These are phyloP conservation scores for Acidomyces sp. DNA, from an alignment of 495 filamentous ascomycete species.

Conservation along the genomic window DNA sequence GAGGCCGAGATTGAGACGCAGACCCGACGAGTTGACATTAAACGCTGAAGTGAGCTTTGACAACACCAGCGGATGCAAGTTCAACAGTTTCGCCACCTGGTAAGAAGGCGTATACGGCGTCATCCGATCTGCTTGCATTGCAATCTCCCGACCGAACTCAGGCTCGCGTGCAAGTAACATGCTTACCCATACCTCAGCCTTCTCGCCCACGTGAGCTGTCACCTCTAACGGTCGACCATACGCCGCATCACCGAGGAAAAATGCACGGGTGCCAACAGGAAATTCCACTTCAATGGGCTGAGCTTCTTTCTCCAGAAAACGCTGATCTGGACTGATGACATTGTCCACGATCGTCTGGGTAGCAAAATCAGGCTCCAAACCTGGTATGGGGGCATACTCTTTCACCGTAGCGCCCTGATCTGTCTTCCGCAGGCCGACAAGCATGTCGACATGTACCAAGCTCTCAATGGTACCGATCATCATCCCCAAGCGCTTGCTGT, in stretches of 20 bases:
- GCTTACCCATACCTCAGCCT: conserved; percentile 63
- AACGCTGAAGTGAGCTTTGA: conserved; percentile 95
- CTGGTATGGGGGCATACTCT: conserved; percentile 79
- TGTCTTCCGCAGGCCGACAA: conserved; percentile 81
- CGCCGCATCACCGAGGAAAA: conserved; percentile 93
- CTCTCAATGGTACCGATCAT: conserved; percentile 78
- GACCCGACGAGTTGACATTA: conserved; percentile 62
- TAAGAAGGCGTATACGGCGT: conserved; percentile 76
- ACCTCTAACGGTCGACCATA: conserved; percentile 85
- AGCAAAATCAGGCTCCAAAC: conserved; percentile 84
- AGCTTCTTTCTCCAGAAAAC: conserved; percentile 80
- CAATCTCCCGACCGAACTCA: conserved; percentile 68
- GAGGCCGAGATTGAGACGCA: conserved; percentile 75
- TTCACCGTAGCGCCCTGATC: conserved; percentile 86
- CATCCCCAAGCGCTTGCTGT: conserved; percentile 82
- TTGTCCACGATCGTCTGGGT: conserved; percentile 81
- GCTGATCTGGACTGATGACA: conserved; percentile 79
- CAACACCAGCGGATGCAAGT: conserved; percentile 71
- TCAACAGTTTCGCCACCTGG: conserved; percentile 66
- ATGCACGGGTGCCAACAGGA: conserved; percentile 62
- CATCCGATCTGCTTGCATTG: conserved; percentile 46
- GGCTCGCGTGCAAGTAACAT: conserved; percentile 54
- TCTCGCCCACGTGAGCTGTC: conserved; percentile 52
- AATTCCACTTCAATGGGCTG: conserved; percentile 86
- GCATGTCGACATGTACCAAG: conserved; percentile 78